Evolutionary conservation across 345 rosid genomes (phyloP), one percentile per base, ranked within the genome.

Genomic region (Eucalyptus erythrocorys): DNA sequence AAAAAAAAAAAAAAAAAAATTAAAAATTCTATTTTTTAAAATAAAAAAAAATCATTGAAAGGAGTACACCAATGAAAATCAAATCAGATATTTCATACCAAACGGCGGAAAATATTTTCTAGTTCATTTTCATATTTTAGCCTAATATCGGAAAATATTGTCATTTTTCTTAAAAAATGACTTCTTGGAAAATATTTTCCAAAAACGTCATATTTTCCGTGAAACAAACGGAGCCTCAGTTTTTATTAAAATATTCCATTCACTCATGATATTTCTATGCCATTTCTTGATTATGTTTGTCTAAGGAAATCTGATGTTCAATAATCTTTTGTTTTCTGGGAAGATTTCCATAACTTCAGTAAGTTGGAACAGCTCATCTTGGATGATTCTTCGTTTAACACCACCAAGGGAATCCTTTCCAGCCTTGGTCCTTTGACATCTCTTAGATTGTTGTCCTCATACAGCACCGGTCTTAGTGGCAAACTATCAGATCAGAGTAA

Each of bases 401-500:
- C n/a, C 27, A 57, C 3, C 64, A 10, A 1, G n/a, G 64, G n/a
- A 57, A 57, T 57, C 14, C 64, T 26, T 57, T 57, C 64, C n/a
- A 57, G 14, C 64, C 64, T 57, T 57, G 64, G n/a, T 57, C 64
- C 14, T 57, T 26, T 57, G 64, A 57, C 64, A 57, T 57, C n/a
- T 57, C 64, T 57, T 26, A 57, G 30, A 2, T 57, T 26, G 64
- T 24, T 57, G 13, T 57, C 64, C n/a, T 57, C 14, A 26, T 57
- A 27, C 14, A 10, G 0, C 6, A 10, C 6, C 3, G n/a, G 0
- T 57, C 64, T 57, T 10, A 26, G 0, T 57, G n/a, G 2, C 14
- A 57, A 26, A 11, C 64, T 57, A 57, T 26, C 2, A 57, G 0
- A 57, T 26, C 3, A 57, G 4, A 26, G 64, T 26, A 57, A 57